phyloP scores from a whole-genome alignment of 805 yeast species.

The Babjeviella inositovora region DNA sequence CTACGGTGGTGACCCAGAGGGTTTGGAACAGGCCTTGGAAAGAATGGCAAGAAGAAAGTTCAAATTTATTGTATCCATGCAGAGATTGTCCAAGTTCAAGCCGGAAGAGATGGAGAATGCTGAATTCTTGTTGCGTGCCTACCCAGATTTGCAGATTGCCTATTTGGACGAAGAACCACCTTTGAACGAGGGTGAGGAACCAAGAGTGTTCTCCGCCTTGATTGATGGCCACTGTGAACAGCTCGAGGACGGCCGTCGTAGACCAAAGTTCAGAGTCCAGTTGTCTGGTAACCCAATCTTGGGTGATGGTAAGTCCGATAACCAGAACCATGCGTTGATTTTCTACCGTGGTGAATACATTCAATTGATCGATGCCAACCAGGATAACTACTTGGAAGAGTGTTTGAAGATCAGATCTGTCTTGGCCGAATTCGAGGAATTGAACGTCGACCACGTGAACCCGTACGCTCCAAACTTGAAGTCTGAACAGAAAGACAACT shows the following conservation, averaged over 20 bases:
- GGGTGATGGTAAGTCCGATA: slow-evolving; percentile 95
- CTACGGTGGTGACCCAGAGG: slow-evolving; percentile 30
- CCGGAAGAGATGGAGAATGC: slow-evolving; percentile 54
- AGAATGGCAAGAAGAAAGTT: slow-evolving; percentile 63
- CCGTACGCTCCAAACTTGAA: slow-evolving; percentile 44
- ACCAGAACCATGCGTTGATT: slow-evolving; percentile 77
- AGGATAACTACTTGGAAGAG: slow-evolving; percentile 89
- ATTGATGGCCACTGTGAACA: slow-evolving; percentile 43
- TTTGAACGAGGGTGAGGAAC: slow-evolving; percentile 22
- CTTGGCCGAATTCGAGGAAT: slow-evolving; percentile 82
- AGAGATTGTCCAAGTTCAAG: slow-evolving; percentile 52
- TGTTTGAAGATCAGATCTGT: slow-evolving; percentile 83
- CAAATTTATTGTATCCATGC: slow-evolving; percentile 76
- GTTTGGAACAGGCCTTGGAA: slow-evolving; percentile 47
- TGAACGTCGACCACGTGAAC: slow-evolving; percentile 29
- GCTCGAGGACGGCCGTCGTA: slow-evolving; percentile 38
- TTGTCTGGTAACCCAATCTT: slow-evolving; percentile 88
- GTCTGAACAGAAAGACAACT: slow-evolving; percentile 10
- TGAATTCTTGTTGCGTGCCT: slow-evolving; percentile 49
- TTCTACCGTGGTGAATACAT: slow-evolving; percentile 90
- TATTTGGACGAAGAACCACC: slow-evolving; percentile 31
- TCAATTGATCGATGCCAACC: slow-evolving; percentile 92
- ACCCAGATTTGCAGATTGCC: slow-evolving; percentile 48
- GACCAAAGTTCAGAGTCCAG: slow-evolving; percentile 53
- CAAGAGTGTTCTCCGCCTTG: slow-evolving; percentile 48